These are phyloP conservation scores for Myxozyma kluyveri DNA, from an alignment of 805 yeast genomes.

Conservation along the genomic window DNA sequence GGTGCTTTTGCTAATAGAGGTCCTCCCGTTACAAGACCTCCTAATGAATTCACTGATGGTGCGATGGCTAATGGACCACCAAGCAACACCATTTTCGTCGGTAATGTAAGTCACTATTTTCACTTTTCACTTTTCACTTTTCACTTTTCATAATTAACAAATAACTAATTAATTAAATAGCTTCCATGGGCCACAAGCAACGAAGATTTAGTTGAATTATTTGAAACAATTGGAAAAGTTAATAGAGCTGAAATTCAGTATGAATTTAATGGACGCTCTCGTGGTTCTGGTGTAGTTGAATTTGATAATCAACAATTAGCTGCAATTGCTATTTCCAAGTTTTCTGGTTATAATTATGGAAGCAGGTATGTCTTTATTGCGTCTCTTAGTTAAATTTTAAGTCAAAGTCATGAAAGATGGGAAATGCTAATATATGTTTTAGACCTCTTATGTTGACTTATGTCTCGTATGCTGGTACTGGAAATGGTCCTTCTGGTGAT, in stretches of 20 bases:
- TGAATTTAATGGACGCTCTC: slow-evolving; percentile 60
- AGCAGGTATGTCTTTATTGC: slow-evolving; percentile 42
- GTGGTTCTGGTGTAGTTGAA: slow-evolving; percentile 83
- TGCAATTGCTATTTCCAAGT: slow-evolving; percentile 66
- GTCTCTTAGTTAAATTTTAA: neutral
- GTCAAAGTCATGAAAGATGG: neutral
- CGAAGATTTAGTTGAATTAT: slow-evolving; percentile 78
- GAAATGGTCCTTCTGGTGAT: no score
- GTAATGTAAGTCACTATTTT: slow-evolving; percentile 44
- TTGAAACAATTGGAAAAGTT: slow-evolving; percentile 78
- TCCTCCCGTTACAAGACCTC: slow-evolving; percentile 15
- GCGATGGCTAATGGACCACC: slow-evolving; percentile 62
- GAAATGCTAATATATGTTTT: neutral
- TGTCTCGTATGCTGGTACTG: slow-evolving; percentile 54
- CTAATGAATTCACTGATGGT: slow-evolving; percentile 58
- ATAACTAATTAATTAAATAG: neutral
- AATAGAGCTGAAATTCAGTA: slow-evolving; percentile 71
- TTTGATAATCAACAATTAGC: slow-evolving; percentile 68
- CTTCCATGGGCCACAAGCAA: slow-evolving; percentile 87
- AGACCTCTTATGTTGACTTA: slow-evolving; percentile 64
- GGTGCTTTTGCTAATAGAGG: neutral
- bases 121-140: neutral
- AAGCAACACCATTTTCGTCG: slow-evolving; percentile 61
- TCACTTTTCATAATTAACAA: neutral
- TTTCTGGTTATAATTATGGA: slow-evolving; percentile 81